Conservation (phyloP, 2,329 filamentous ascomycete genomes). For the Hymenoscyphus fructigenus region DNA sequence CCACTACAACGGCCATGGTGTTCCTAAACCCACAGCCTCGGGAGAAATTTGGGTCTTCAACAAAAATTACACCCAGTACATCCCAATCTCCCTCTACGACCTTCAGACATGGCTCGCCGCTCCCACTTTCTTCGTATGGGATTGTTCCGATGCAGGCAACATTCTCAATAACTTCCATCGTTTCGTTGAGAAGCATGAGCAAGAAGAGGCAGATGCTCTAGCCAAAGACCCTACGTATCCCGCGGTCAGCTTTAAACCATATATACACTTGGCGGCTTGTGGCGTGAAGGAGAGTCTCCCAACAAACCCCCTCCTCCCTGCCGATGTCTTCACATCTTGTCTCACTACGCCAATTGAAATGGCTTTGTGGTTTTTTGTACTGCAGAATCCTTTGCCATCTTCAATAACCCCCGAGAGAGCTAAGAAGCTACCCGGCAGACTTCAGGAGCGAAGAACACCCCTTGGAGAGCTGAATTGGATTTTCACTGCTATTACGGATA, state of each 20-base stretch:
- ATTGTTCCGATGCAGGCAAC: slow-evolving; percentile 94
- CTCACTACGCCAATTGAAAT: slow-evolving; percentile 97
- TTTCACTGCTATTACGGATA: slow-evolving; percentile 97
- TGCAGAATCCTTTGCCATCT: slow-evolving; percentile 71
- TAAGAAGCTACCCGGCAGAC: slow-evolving; percentile 82
- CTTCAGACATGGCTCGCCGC: slow-evolving; percentile 94
- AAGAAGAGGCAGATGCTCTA: slow-evolving; percentile 76
- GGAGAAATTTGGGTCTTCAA: slow-evolving; percentile 99
- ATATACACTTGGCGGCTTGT: slow-evolving; percentile 91
- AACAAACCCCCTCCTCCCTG: slow-evolving; percentile 88
- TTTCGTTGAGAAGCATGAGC: slow-evolving; percentile 92
- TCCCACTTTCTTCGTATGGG: slow-evolving; percentile 95
- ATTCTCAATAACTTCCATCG: slow-evolving; percentile 94
- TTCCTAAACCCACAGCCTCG: slow-evolving; percentile 90
- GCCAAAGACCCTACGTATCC: slow-evolving; percentile 79
- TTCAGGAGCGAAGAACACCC: slow-evolving; percentile 90
- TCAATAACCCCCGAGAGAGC: slow-evolving; percentile 77
- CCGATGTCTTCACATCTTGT: slow-evolving; percentile 94
- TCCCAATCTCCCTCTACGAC: slow-evolving; percentile 93
- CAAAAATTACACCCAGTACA: slow-evolving; percentile 98
- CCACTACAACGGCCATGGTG: slow-evolving; percentile 97
- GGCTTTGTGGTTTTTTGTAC: slow-evolving; percentile 91
- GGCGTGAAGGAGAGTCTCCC: slow-evolving; percentile 87
- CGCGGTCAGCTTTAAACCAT: slow-evolving; percentile 67
- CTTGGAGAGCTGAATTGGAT: slow-evolving; percentile 99